Conservation (phyloP, 495 filamentous ascomycete species). For the Podospora comata region DNA sequence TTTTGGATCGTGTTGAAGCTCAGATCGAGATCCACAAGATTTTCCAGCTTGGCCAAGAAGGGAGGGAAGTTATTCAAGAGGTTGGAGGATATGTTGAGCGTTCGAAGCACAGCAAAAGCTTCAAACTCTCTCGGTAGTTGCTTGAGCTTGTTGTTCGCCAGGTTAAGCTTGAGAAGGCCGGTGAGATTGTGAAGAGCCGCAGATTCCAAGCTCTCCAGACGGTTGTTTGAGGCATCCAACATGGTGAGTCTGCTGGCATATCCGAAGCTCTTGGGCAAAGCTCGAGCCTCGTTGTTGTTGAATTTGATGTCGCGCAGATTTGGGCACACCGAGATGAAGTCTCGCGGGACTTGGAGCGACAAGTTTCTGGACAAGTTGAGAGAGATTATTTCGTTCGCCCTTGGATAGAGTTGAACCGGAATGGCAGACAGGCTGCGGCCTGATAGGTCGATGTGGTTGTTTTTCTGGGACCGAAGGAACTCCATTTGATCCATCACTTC, state of each 20-base stretch:
- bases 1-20: conserved; percentile 88
- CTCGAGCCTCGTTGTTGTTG: conserved; percentile 83
- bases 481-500: conserved; percentile 64
- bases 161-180: conserved; percentile 82
- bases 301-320: conserved; percentile 94
- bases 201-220: conserved; percentile 79
- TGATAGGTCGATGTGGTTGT: conserved; percentile 87
- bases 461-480: conserved; percentile 76
- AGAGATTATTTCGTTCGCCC: conserved; percentile 87
- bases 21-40: conserved; percentile 88
- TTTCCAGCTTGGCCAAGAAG: conserved; percentile 76
- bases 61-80: conserved; percentile 78
- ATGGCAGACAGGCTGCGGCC: conserved; percentile 94
- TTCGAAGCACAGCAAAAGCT: conserved; percentile 69
- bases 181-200: conserved; percentile 61
- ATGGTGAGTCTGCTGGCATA: conserved; percentile 78
- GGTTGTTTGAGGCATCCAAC: conserved; percentile 93
- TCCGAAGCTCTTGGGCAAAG: conserved; percentile 79
- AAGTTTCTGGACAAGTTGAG: conserved; percentile 90
- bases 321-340: conserved; percentile 92
- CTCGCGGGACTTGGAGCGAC: conserved; percentile 86
- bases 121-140: conserved; percentile 76
- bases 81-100: conserved; percentile 88
- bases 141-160: conserved; percentile 87
- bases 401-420: conserved; percentile 88